phyloP scores from a whole-genome alignment of 345 rosid species.

The Rhizophora apiculata region DNA sequence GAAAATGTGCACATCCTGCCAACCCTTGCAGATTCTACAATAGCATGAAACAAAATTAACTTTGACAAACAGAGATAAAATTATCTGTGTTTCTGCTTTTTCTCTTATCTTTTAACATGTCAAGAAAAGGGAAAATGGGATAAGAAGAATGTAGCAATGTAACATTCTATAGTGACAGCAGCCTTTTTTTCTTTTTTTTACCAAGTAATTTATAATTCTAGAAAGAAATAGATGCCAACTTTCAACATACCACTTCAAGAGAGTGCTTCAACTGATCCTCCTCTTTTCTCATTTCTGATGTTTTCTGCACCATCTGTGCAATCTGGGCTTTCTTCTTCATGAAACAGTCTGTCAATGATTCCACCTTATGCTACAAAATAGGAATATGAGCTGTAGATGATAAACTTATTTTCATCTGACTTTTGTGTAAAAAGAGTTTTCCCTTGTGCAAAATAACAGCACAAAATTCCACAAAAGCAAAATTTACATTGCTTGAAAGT shows the following conservation, averaged over 20 bases:
- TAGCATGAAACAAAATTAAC: too few relatives aligned
- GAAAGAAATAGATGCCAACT: conserved; percentile 9
- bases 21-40: too few relatives aligned
- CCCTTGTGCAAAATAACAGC: too few relatives aligned
- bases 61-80: not conserved
- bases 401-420: not conserved
- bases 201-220: not conserved
- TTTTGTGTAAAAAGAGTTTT: too few relatives aligned
- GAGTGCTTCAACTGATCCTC: conserved; percentile 56
- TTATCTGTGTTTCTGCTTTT: not conserved
- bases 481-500: too few relatives aligned
- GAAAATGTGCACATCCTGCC: too few relatives aligned
- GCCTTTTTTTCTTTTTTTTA: not conserved
- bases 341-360: conserved; percentile 45
- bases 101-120: not conserved
- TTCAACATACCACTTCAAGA: conserved; percentile 54
- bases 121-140: not conserved
- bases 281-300: conserved; percentile 64
- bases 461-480: too few relatives aligned
- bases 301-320: conserved; percentile 57
- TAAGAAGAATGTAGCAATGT: not conserved
- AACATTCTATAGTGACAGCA: too few relatives aligned
- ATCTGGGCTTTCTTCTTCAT: conserved; percentile 72
- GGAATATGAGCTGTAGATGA: conserved; percentile 5
- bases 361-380: conserved; percentile 48